Percentiles rank a stretch among this genome's conserved stretches.
These are phyloP conservation scores for Vitis hybrid DNA, from an alignment of 177 flowering plant species.

Conservation along the genomic window DNA sequence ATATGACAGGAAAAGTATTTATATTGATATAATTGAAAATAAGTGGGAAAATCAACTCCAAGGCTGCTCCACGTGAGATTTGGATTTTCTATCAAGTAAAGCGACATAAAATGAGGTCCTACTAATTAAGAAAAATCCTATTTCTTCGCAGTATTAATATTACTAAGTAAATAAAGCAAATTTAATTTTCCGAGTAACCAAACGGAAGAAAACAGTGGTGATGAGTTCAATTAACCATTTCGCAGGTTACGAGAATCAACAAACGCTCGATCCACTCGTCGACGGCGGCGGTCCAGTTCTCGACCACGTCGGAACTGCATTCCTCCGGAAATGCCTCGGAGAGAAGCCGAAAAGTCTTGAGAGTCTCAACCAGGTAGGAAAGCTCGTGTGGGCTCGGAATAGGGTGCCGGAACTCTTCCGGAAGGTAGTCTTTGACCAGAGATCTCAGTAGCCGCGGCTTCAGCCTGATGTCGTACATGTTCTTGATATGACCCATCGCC, in stretches of 20 bases:
- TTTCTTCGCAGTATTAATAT: too few relatives aligned
- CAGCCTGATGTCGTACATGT: conserved; percentile 10
- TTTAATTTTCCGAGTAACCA: too few relatives aligned
- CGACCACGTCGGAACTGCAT: not conserved
- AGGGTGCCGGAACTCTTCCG: not conserved
- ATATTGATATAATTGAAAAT: too few relatives aligned
- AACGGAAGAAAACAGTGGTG: too few relatives aligned
- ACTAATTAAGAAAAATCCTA: too few relatives aligned
- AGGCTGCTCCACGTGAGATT: too few relatives aligned
- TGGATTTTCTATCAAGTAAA: too few relatives aligned
- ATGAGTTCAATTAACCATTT: not conserved
- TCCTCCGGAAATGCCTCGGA: not conserved
- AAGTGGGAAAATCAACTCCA: too few relatives aligned
- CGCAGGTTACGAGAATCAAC: not conserved
- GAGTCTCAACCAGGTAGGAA: not conserved
- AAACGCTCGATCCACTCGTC: conserved; percentile 6
- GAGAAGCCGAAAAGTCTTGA: conserved; percentile 3
- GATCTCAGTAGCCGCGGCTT: conserved; percentile 3
- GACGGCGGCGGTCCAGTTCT: conserved; percentile 1
- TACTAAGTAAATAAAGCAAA: too few relatives aligned
- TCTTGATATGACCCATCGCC: not conserved
- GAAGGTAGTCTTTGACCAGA: conserved; percentile 1
- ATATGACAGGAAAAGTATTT: too few relatives aligned
- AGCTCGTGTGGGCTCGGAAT: not conserved
- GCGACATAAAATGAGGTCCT: too few relatives aligned